phyloP scores from a whole-genome alignment of 2,329 filamentous ascomycete genomes.

The Fusarium luffae region DNA sequence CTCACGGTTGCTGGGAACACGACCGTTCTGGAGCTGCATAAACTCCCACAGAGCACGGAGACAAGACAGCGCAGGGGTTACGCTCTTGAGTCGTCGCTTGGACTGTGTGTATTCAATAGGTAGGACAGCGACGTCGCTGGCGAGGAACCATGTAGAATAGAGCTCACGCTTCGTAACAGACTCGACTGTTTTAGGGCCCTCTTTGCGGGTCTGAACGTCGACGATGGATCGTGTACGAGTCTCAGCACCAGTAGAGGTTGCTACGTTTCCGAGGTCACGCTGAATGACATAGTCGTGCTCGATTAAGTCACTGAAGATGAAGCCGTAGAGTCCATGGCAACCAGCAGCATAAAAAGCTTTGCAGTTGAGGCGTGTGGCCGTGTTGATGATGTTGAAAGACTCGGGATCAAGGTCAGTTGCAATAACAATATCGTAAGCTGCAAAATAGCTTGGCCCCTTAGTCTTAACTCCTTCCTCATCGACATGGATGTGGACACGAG shows the following conservation, averaged over 20 bases:
- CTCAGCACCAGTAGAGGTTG: conserved; percentile 71
- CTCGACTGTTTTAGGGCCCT: conserved; percentile 77
- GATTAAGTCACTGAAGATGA: conserved; percentile 93
- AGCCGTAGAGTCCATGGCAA: conserved; percentile 91
- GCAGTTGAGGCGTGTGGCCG: conserved; percentile 80
- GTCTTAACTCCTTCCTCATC: conserved; percentile 74
- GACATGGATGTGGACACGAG: conserved; percentile 80
- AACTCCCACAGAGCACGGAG: conserved; percentile 93
- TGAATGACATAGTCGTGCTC: conserved; percentile 91
- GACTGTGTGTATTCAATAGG: conserved; percentile 74
- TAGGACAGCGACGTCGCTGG: conserved; percentile 79
- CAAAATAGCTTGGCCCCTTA: conserved; percentile 80
- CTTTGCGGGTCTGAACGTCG: conserved; percentile 75
- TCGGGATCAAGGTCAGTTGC: conserved; percentile 86
- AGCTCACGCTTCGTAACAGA: conserved; percentile 91
- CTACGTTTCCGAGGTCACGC: conserved; percentile 81
- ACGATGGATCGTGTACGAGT: conserved; percentile 81
- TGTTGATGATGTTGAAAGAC: conserved; percentile 83
- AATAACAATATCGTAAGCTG: conserved; percentile 84
- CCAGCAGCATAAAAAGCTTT: conserved; percentile 90
- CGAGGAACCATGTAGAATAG: conserved; percentile 89
- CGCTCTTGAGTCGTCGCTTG: conserved; percentile 75
- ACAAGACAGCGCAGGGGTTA: conserved; percentile 87
- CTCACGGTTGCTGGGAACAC: conserved; percentile 66
- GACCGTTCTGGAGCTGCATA: conserved; percentile 61